Evolutionary conservation across 2,329 filamentous ascomycete genomes (phyloP).

Genomic region (Chaetomium strumarium): DNA sequence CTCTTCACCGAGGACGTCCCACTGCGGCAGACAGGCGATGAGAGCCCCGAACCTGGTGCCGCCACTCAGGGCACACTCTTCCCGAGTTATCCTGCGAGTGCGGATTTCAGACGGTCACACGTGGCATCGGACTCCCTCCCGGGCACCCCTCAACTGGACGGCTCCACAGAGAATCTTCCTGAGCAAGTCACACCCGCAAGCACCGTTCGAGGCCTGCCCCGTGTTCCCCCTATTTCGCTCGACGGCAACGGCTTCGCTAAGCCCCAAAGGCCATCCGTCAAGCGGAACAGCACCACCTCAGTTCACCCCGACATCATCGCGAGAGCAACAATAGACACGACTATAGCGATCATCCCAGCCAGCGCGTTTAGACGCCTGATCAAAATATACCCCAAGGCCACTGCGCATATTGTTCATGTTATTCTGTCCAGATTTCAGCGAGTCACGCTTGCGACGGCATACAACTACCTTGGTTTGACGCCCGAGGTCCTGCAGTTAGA

Average conservation of each 20-base stretch:
- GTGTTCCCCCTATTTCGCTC: conserved; percentile 70
- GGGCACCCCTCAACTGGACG: conserved; percentile 35
- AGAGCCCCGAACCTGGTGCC: conserved; percentile 32
- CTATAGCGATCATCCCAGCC: conserved; percentile 95
- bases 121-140: conserved; percentile 35
- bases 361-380: conserved; percentile 92
- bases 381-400: conserved; percentile 90
- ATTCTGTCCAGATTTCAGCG: conserved; percentile 91
- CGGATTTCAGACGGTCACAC: conserved; percentile 29
- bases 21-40: conserved; percentile 65
- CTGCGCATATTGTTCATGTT: conserved; percentile 94
- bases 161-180: conserved; percentile 23
- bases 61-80: conserved; percentile 27
- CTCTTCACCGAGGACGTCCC: conserved; percentile 94
- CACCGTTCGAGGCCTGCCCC: conserved; percentile 41
- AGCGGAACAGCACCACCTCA: conserved; percentile 57
- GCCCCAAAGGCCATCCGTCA: conserved; percentile 36
- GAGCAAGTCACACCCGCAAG: conserved; percentile 29
- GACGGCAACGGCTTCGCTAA: conserved; percentile 40
- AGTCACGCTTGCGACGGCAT: conserved; percentile 89
- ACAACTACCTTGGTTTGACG: conserved; percentile 87
- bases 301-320: conserved; percentile 96
- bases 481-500: conserved; percentile 90
- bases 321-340: conserved; percentile 92
- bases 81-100: conserved; percentile 27